Evolutionary conservation across 768 basidiomycete species (phyloP), one percentile per base, ranked within the genome.

Genomic region (Russula virescens): DNA sequence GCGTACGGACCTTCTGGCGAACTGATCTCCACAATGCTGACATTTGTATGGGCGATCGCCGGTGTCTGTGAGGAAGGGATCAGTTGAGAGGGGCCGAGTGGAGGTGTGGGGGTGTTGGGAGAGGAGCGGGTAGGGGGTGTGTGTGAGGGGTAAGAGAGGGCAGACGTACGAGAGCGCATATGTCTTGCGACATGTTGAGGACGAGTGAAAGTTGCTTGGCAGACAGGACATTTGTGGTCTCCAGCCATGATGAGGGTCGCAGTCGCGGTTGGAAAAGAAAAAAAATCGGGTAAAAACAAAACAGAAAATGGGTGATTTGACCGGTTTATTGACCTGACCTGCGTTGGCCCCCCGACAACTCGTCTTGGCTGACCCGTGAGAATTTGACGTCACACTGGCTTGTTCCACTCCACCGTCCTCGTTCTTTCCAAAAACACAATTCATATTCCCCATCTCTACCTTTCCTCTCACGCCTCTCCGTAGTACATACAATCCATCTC

Each of bases 21-120:
- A 94, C 75, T 92, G 90, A 77, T 94, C 91, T 42, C 91, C 91
- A 73, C 91, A 94, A 66, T 86, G 82, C 70, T 86, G 86, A 68
- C 91, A 94, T 70, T 90, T 91, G 80, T 94, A 94, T 10, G 91
- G 91, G 48, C 91, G 80, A 78, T 93, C 91, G 61, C 91, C 91
- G 43, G 91, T 93, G 75, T 94, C 91, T 92, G 75, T 34, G 38
- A 10, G 38, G 9, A 31, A 31, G 38, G 38, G 38, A 11, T 38
- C 13, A 14, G 10, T 38, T 5, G 13, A 11, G 38, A 31, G 31
- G 31, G 31, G 31, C 31, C 31, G 31, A 31, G 31, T 31, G 31
- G 31, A 14, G 13, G 38, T 11, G 38, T 5, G 38, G 38, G 38
- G 8, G 38, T 38, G 38, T 4, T n/a, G 18, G 11, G 26, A 43